Percentiles rank a stretch among this genome's conserved stretches.
Evolutionary conservation across 345 rosid species (phyloP).

Genomic region (Gossypium stocksii): DNA sequence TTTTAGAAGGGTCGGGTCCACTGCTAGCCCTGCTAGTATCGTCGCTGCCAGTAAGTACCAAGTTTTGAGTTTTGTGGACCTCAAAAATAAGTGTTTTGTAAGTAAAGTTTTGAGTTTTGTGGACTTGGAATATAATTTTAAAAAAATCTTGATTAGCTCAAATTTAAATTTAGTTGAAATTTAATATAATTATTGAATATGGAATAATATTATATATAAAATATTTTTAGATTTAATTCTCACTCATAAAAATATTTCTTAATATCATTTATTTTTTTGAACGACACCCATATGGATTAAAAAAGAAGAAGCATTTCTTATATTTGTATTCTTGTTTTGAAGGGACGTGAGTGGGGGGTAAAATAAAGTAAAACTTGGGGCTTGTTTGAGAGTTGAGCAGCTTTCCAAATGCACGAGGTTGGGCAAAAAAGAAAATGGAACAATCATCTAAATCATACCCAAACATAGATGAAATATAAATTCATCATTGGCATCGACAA

Average conservation of each 20-base stretch:
- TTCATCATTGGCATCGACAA: conserved; percentile 11
- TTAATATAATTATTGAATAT: too few species aligned
- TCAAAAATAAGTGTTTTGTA: too few species aligned
- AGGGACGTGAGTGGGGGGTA: background rate
- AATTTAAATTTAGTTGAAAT: too few species aligned
- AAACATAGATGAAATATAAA: background rate
- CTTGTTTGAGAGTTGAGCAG: background rate
- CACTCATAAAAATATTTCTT: too few species aligned
- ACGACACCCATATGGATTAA: too few species aligned
- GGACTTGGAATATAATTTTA: too few species aligned
- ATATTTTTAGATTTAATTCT: too few species aligned
- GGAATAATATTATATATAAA: too few species aligned
- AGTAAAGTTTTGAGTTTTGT: too few species aligned
- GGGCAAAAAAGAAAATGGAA: background rate
- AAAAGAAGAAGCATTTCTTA: too few species aligned
- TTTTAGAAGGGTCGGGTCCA: rapidly evolving
- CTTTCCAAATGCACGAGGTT: conserved; percentile 27
- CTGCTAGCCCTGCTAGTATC: rapidly evolving
- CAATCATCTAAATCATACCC: background rate
- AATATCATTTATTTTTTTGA: rapidly evolving
- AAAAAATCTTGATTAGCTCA: rapidly evolving
- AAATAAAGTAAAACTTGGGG: background rate
- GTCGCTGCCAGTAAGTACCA: too few species aligned
- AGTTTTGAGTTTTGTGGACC: too few species aligned
- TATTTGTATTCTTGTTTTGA: background rate